Conservation (phyloP, 345 rosid species). For the Salix brachista region DNA sequence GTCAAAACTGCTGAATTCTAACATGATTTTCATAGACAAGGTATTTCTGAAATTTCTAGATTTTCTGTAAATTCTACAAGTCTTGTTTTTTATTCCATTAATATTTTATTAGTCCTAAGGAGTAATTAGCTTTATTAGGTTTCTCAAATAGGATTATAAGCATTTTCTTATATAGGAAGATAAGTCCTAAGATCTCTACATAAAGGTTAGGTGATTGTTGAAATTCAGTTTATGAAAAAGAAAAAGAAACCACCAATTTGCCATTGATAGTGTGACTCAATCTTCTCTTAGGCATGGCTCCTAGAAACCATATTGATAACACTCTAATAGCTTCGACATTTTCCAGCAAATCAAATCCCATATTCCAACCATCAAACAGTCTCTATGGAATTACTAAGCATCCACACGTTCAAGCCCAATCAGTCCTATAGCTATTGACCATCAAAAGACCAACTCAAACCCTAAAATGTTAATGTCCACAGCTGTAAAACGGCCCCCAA, state of each 20-base stretch:
- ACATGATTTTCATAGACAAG: too few species aligned
- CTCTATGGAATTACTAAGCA: background rate
- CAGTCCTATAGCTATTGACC: too few species aligned
- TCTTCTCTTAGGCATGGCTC: background rate
- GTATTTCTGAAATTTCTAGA: too few species aligned
- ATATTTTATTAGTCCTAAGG: background rate
- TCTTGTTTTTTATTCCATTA: too few species aligned
- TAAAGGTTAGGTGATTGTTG: background rate
- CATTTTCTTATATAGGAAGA: background rate
- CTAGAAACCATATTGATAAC: background rate
- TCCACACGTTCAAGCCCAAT: background rate
- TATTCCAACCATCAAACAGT: background rate
- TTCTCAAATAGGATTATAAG: background rate
- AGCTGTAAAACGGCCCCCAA: too few species aligned
- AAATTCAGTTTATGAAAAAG: background rate
- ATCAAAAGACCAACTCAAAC: too few species aligned
- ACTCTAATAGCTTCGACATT: background rate
- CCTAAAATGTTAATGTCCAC: too few species aligned
- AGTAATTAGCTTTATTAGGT: background rate
- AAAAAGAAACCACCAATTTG: background rate
- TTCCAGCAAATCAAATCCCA: background rate
- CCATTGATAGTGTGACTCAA: background rate
- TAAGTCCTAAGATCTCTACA: background rate
- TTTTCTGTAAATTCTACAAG: too few species aligned
- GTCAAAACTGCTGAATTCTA: too few species aligned